Conservation (phyloP, 78 protist species). For the Emiliania huxleyi region DNA sequence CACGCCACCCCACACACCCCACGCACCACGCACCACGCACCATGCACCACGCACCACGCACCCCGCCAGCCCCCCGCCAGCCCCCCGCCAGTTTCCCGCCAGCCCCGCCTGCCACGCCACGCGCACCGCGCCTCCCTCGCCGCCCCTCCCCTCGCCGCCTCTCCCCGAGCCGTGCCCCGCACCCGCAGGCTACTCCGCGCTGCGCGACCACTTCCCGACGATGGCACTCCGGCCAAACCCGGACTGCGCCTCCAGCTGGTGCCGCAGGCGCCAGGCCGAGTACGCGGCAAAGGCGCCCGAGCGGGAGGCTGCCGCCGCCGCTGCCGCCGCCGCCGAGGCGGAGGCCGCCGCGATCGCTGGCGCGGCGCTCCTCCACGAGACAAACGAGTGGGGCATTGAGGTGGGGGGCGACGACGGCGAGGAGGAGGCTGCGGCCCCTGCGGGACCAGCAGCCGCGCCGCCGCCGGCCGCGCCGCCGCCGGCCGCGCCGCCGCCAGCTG, state of each 20-base stretch:
- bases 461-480: neutral
- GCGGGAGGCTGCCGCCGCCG: neutral
- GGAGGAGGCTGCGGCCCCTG: neutral
- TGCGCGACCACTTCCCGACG: slow-evolving; percentile 87
- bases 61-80: too few relatives aligned
- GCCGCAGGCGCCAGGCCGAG: slow-evolving; percentile 46
- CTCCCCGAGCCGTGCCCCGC: too few relatives aligned
- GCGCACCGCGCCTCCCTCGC: too few relatives aligned
- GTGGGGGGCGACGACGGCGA: neutral
- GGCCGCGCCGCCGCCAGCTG: neutral
- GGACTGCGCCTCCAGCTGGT: slow-evolving; percentile 67
- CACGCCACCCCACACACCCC: too few relatives aligned
- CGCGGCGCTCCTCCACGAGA: neutral
- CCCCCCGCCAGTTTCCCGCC: too few relatives aligned
- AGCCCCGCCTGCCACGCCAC: too few relatives aligned
- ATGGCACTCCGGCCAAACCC: slow-evolving; percentile 78
- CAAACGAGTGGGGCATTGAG: neutral
- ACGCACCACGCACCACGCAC: too few relatives aligned
- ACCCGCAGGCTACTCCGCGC: slow-evolving; percentile 57
- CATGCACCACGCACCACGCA: too few relatives aligned
- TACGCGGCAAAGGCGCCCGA: neutral
- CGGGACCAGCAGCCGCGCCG: neutral
- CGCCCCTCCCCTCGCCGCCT: too few relatives aligned
- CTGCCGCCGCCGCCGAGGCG: neutral
- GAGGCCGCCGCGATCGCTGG: neutral